Evolutionary conservation across 495 filamentous ascomycete genomes (phyloP), one percentile per base, ranked within the genome.

Genomic region (Saxophila tyrrhenica): DNA sequence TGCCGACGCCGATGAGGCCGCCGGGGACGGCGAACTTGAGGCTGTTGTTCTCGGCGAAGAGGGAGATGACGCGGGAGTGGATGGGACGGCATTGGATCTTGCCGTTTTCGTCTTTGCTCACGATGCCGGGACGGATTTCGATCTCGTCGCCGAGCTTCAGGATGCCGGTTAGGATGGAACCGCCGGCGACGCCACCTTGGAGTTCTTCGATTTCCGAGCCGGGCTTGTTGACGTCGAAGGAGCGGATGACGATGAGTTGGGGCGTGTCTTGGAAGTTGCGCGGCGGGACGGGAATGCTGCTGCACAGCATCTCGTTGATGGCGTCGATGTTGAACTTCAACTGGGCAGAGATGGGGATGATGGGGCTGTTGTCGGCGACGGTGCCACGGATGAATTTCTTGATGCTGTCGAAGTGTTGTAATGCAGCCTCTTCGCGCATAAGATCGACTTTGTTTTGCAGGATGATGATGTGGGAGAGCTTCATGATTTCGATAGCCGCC

Each of bases 271-370:
- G 76, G 75, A 97, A 97, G 69, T 96, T 87, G 70, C 92, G 78
- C 25, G 83, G 64, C 1, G 92, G 92, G 20, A 97, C 83, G 19
- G 94, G 94, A 57, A 98, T 95, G 65, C 86, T 90, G 58, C 86
- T 84, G 59, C 94, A 85, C 50, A 98, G 87, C 54, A 84, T 78
- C 67, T 97, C 91, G 73, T 92, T 94, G 70, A 98, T 85, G 57
- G 92, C 89, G 70, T 98, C 92, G 65, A 98, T 95, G 75, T 98
- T 98, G 81, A 95, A 94, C 75, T 98, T 98, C 60, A 98, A 76
- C 76, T 98, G 92, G 19, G 92, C 92, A 29, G 92, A 98, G 66
- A 98, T 96, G 51, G 92, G 92, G 50, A 98, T 95, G 65, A 98
- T 89, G 20, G 92, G 92, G 20, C 89, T 92, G 64, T 89, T 89